Percentiles rank a stretch among this genome's conserved stretches.
These are phyloP conservation scores for Aspergillus quadrilineatus DNA, from an alignment of 2,329 filamentous ascomycete species.

Conservation along the genomic window DNA sequence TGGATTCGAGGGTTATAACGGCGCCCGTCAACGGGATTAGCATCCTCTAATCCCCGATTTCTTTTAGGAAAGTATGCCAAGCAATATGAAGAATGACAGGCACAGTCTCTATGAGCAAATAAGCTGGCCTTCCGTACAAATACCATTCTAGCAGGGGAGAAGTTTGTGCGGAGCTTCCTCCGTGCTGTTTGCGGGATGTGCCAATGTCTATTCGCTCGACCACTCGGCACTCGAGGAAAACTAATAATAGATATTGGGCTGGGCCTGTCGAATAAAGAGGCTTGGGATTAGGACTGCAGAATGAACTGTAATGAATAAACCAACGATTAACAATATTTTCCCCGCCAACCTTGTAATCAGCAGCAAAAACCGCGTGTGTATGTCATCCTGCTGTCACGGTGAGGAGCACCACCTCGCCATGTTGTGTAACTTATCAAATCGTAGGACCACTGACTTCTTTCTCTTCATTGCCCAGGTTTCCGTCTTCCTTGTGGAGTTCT, in stretches of 20 bases:
- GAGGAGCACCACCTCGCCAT: too few relatives aligned
- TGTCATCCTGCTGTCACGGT: too few relatives aligned
- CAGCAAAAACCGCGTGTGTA: too few relatives aligned
- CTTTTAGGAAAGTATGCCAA: neutral
- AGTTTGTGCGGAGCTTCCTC: neutral
- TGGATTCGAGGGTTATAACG: neutral
- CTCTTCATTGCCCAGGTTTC: neutral
- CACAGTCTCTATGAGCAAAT: too few relatives aligned
- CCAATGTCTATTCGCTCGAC: too few relatives aligned
- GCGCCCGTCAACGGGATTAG: neutral
- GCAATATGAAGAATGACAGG: too few relatives aligned
- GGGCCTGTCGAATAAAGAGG: neutral
- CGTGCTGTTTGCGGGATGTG: neutral
- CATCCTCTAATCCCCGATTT: neutral
- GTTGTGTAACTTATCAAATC: neutral
- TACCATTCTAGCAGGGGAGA: neutral
- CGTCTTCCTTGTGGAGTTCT: neutral
- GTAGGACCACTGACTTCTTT: neutral
- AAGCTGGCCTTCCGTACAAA: too few relatives aligned
- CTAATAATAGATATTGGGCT: neutral
- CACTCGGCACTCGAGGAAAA: too few relatives aligned
- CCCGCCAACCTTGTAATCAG: neutral
- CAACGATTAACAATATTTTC: neutral
- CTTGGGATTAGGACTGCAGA: neutral
- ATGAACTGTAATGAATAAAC: neutral